Conservation (phyloP, 331 rosid species). For the Prunus yedoensis region DNA sequence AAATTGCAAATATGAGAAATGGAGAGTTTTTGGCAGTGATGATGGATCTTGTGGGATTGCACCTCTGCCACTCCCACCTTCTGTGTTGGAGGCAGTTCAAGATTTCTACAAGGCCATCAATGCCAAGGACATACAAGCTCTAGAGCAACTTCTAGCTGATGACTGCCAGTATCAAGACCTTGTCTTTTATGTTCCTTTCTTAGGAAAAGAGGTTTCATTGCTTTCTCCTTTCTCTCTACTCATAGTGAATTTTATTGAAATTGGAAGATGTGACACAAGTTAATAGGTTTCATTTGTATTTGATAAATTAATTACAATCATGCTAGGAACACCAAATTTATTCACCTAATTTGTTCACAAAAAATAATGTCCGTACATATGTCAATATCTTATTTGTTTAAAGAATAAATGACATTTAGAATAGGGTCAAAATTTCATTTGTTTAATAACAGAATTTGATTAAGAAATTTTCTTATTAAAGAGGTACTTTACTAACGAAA, state of each 20-base stretch:
- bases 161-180: constrained; percentile 39
- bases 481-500: neutral
- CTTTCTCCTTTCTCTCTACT: neutral
- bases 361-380: neutral
- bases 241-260: neutral
- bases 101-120: constrained; percentile 43
- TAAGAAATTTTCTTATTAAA: neutral
- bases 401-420: neutral
- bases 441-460: neutral
- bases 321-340: neutral
- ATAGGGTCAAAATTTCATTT: neutral
- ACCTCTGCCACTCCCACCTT: constrained; percentile 21
- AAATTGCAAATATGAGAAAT: constrained; percentile 12
- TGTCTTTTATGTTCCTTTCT: constrained; percentile 36
- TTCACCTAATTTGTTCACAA: neutral
- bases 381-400: neutral
- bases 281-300: neutral
- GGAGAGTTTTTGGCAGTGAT: constrained; percentile 35
- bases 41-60: constrained; percentile 38
- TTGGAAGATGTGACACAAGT: neutral
- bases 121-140: constrained; percentile 12
- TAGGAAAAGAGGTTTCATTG: constrained; percentile 29
- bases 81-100: constrained; percentile 3
- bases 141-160: constrained; percentile 33
- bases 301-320: neutral